Conservation (phyloP, 2,329 filamentous ascomycete species). For the Stagonosporopsis vannaccii region DNA sequence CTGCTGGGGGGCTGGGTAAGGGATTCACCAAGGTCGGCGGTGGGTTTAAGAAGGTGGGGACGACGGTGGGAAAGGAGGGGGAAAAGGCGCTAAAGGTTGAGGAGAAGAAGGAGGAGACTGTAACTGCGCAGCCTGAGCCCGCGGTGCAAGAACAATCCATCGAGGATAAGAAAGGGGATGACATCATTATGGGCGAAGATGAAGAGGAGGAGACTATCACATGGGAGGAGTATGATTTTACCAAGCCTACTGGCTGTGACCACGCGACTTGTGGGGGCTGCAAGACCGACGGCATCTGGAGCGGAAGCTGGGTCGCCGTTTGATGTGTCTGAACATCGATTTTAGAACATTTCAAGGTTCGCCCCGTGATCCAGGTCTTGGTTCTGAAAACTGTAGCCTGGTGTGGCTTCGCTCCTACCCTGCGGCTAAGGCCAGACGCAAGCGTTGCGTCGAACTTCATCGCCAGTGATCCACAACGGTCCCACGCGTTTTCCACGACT, state of each 20-base stretch:
- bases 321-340: not conserved
- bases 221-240: conserved; percentile 61
- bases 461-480: not conserved
- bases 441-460: not conserved
- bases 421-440: no score
- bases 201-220: conserved; percentile 36
- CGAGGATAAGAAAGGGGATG: conserved; percentile 31
- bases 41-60: conserved; percentile 76
- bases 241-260: conserved; percentile 59
- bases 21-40: conserved; percentile 33
- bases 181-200: conserved; percentile 39
- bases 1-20: conserved; percentile 13
- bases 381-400: not conserved
- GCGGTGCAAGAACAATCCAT: not conserved
- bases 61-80: conserved; percentile 25
- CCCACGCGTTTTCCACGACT: no score
- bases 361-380: not conserved
- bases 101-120: conserved; percentile 16
- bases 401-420: no score
- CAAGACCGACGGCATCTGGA: conserved; percentile 35
- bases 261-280: conserved; percentile 34
- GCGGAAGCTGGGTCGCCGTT: conserved; percentile 20
- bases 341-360: not conserved
- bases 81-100: conserved; percentile 15
- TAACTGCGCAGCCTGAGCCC: conserved; percentile 37